A percentile compares a stretch with the other conserved stretches of the same genome.
Conservation (phyloP, 2,329 filamentous ascomycete genomes). For the Alternaria burnsii region DNA sequence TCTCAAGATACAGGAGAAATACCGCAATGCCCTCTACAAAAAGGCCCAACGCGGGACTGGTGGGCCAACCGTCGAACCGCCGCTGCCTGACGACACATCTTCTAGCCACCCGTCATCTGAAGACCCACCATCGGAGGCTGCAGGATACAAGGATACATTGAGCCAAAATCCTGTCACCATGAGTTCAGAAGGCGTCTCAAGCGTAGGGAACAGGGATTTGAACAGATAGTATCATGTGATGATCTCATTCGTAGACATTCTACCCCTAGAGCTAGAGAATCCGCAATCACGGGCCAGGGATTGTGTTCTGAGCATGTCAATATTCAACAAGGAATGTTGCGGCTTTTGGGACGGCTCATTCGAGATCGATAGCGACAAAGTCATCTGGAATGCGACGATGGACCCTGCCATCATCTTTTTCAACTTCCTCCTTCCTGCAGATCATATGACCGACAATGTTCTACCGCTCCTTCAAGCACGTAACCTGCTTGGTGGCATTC, state of each 20-base stretch:
- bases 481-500: not conserved
- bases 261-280: not conserved
- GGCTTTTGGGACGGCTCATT: not conserved
- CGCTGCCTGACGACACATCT: not conserved
- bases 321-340: not conserved
- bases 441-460: not conserved
- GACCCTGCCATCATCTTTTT: constrained; percentile 1
- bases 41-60: not conserved
- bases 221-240: not conserved
- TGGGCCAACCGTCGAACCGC: not conserved
- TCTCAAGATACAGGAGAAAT: constrained; percentile 23
- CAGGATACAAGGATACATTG: not conserved
- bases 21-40: constrained; percentile 21
- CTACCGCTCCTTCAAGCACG: not conserved
- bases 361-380: not conserved
- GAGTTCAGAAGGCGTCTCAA: not conserved
- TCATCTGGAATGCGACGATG: not conserved
- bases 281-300: not conserved
- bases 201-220: not conserved
- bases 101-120: not conserved
- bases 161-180: not conserved
- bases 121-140: not conserved
- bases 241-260: not conserved
- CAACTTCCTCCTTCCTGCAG: not conserved
- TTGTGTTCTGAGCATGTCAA: not conserved